phyloP scores from a whole-genome alignment of 2,329 filamentous ascomycete genomes.

The Colletotrichum acutatum region DNA sequence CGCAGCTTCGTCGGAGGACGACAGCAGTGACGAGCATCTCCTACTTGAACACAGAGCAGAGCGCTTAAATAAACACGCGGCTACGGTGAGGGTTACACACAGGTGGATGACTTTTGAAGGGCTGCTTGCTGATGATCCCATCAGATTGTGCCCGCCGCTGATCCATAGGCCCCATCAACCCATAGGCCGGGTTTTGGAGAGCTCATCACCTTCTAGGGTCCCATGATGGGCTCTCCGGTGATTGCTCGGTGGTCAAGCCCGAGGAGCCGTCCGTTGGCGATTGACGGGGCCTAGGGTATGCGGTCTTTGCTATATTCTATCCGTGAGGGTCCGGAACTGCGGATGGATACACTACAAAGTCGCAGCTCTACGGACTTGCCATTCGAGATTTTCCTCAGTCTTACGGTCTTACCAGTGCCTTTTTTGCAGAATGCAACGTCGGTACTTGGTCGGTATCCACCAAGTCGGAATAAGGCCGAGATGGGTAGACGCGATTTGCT shows the following conservation, averaged over 20 bases:
- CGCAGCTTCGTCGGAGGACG: slow-evolving; percentile 1
- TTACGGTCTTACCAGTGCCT: neutral
- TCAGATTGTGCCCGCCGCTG: slow-evolving; percentile 1
- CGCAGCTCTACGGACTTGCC: neutral
- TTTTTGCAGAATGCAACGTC: slow-evolving; percentile 19
- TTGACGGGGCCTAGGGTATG: neutral
- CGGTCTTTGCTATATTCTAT: neutral
- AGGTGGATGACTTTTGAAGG: slow-evolving; percentile 8
- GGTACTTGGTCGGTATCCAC: slow-evolving; percentile 32
- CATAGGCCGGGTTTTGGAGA: slow-evolving; percentile 1
- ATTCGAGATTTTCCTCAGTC: neutral
- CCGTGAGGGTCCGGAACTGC: neutral
- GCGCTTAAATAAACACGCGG: slow-evolving; percentile 14
- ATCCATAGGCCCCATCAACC: neutral
- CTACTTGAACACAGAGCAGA: neutral
- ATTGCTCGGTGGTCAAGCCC: slow-evolving; percentile 29
- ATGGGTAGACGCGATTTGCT: slow-evolving; percentile 5
- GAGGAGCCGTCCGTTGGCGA: slow-evolving; percentile 1
- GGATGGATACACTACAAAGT: neutral
- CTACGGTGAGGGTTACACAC: neutral
- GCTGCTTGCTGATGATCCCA: slow-evolving; percentile 10
- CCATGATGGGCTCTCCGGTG: slow-evolving; percentile 5
- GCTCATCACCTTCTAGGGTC: slow-evolving; percentile 2
- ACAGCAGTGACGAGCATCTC: neutral
- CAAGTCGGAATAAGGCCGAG: slow-evolving; percentile 32